Evolutionary conservation across 495 filamentous ascomycete genomes (phyloP), one percentile per base, ranked within the genome.

Genomic region (Oidiodendron maius): DNA sequence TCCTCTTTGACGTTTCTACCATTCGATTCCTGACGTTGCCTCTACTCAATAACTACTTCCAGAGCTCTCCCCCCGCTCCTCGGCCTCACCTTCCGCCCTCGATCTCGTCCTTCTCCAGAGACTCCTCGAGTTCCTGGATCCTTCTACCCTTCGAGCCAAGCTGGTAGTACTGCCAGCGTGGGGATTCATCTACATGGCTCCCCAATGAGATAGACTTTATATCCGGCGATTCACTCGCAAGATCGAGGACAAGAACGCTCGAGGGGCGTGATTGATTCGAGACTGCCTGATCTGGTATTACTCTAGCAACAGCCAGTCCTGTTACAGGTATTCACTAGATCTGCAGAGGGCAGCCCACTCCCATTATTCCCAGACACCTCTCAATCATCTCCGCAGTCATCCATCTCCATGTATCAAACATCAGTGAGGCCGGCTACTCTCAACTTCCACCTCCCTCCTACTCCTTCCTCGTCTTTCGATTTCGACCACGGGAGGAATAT

Each of bases 161-260:
- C 42, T 46, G 24, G 37, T 60, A 46, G n/a, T 46, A 11, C 47
- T 52, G 55, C 46, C 51, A 48, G 57, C 53, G 45, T 49, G 37
- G 39, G 40, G 34, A 44, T 22, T 51, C 38, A 25, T 56, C 51
- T 50, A 32, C 48, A 49, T 57, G 52, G 56, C 50, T 51, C 51
- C 22, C 16, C 43, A 24, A 23, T 53, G 20, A 47, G 23, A 52
- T 48, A 54, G 52, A 12, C 57, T 58, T 59, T 58, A 58, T 51
- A 59, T 58, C 61, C 55, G 60, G 61, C 64, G 61, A 67, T 68
- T 66, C 61, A 66, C 61, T 57, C 58, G 59, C 44, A 60, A 24
- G 24, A 32, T 13, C 22, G 1, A 17, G 25, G 41, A 15, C 22
- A 30, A 30, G 5, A 16, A 44, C 41, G 41, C 22, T 12, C 10